A percentile compares a stretch with the other conserved stretches of the same genome.
phyloP scores from a whole-genome alignment of 2,329 filamentous ascomycete species.

The Trichophyton verrucosum region DNA sequence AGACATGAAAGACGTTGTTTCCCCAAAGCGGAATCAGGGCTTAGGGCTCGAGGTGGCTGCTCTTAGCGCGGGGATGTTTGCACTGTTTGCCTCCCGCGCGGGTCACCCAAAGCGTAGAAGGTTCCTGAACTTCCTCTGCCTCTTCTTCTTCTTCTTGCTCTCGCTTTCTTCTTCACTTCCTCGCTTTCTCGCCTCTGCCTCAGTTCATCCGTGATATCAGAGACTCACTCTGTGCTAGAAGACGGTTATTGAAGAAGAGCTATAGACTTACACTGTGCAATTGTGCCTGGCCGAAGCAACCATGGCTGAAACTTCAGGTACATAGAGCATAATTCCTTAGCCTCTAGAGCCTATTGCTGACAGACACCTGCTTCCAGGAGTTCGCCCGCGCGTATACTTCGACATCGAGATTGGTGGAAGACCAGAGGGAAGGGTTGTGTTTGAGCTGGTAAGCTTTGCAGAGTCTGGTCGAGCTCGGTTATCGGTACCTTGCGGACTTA shows the following conservation, averaged over 20 bases:
- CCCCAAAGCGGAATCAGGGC: conserved; percentile 4
- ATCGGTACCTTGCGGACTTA: background rate
- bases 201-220: too few relatives aligned
- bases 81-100: conserved; percentile 11
- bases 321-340: background rate
- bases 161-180: background rate
- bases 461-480: background rate
- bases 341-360: background rate
- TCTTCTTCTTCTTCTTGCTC: background rate
- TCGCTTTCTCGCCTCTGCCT: background rate
- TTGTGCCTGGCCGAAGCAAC: conserved; percentile 2
- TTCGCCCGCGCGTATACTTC: conserved; percentile 70
- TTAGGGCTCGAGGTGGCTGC: conserved; percentile 9
- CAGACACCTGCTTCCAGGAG: background rate
- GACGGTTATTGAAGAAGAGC: too few relatives aligned
- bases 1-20: background rate
- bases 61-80: conserved; percentile 12
- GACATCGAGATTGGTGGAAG: conserved; percentile 72
- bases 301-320: conserved; percentile 29
- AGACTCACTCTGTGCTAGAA: background rate
- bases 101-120: conserved; percentile 23
- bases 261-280: conserved; percentile 3
- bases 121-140: conserved; percentile 26
- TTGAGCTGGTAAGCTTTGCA: conserved; percentile 57
- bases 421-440: conserved; percentile 63